A percentile compares a stretch with the other conserved stretches of the same genome.
Evolutionary conservation across 257 asterid genomes (phyloP).

Genomic region (Asclepias syriaca): DNA sequence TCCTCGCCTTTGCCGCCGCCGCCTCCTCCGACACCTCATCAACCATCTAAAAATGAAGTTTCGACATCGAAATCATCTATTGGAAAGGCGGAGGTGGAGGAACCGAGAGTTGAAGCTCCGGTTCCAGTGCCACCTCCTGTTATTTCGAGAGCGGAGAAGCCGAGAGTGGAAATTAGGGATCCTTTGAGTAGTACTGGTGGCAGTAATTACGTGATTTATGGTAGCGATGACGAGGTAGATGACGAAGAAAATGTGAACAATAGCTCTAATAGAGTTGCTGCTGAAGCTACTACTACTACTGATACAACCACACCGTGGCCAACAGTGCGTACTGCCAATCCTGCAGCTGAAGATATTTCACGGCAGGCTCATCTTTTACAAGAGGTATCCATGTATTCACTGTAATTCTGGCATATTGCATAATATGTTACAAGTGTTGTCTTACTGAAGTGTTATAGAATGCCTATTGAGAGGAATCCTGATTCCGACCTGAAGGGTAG

Average conservation of each 20-base stretch:
- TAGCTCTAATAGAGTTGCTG: conserved; percentile 28
- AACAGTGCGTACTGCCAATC: conserved; percentile 24
- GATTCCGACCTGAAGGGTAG: too few relatives aligned
- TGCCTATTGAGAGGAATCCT: too few relatives aligned
- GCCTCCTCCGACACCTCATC: conserved; percentile 8
- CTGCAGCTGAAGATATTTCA: conserved; percentile 46
- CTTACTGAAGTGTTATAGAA: too few relatives aligned
- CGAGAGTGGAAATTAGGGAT: conserved; percentile 45
- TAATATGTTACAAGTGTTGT: neutral
- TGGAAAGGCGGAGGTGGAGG: conserved; percentile 11
- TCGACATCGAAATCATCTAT: conserved; percentile 20
- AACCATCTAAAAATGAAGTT: conserved; percentile 12
- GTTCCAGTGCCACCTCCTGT: conserved; percentile 32
- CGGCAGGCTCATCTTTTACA: conserved; percentile 63
- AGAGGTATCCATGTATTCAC: conserved; percentile 42
- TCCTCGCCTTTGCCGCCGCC: neutral
- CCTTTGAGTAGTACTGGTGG: conserved; percentile 34
- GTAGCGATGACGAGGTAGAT: conserved; percentile 41
- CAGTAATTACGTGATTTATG: conserved; percentile 24
- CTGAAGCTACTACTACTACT: conserved; percentile 22
- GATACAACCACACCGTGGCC: conserved; percentile 10
- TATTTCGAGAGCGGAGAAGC: conserved; percentile 24
- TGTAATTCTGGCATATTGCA: neutral
- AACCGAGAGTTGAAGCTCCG: conserved; percentile 20
- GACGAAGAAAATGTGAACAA: conserved; percentile 48